Evolutionary conservation across 2,329 filamentous ascomycete genomes (phyloP).

Genomic region (Aspergillus fischeri): DNA sequence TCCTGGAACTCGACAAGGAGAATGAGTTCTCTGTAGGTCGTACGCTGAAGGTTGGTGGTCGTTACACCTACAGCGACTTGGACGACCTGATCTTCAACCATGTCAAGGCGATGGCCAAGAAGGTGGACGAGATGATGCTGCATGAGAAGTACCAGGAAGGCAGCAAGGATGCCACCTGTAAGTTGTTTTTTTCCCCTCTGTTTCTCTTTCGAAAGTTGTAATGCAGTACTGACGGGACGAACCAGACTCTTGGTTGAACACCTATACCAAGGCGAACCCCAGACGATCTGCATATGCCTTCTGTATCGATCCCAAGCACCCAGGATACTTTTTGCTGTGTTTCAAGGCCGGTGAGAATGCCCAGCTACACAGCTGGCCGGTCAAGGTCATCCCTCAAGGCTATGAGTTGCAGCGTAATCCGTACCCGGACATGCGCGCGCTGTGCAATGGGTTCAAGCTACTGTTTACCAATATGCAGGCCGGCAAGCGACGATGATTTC

Average conservation of each 20-base stretch:
- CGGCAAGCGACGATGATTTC: conserved; percentile 22
- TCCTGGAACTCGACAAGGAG: conserved; percentile 93
- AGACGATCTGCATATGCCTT: conserved; percentile 92
- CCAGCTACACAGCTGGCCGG: conserved; percentile 70
- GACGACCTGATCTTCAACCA: conserved; percentile 97
- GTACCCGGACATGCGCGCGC: conserved; percentile 89
- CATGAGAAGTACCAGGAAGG: conserved; percentile 90
- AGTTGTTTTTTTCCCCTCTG: conserved; percentile 34
- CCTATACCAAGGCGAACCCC: conserved; percentile 94
- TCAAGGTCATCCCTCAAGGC: conserved; percentile 87
- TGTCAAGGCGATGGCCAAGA: conserved; percentile 94
- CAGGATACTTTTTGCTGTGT: conserved; percentile 92
- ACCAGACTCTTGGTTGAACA: conserved; percentile 88
- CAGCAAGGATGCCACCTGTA: conserved; percentile 78
- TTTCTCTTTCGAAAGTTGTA: background rate
- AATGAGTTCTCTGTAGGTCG: conserved; percentile 93
- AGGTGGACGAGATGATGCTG: conserved; percentile 92
- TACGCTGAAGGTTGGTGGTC: conserved; percentile 77
- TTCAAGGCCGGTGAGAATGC: conserved; percentile 86
- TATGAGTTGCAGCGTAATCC: conserved; percentile 85
- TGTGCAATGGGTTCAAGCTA: conserved; percentile 97
- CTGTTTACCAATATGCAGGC: conserved; percentile 64
- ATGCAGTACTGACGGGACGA: conserved; percentile 3
- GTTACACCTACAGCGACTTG: conserved; percentile 89
- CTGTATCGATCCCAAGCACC: conserved; percentile 86